Percentiles rank a stretch among this genome's conserved stretches.
phyloP scores from a whole-genome alignment of 805 yeast species.

The Hanseniaspora valbyensis region DNA sequence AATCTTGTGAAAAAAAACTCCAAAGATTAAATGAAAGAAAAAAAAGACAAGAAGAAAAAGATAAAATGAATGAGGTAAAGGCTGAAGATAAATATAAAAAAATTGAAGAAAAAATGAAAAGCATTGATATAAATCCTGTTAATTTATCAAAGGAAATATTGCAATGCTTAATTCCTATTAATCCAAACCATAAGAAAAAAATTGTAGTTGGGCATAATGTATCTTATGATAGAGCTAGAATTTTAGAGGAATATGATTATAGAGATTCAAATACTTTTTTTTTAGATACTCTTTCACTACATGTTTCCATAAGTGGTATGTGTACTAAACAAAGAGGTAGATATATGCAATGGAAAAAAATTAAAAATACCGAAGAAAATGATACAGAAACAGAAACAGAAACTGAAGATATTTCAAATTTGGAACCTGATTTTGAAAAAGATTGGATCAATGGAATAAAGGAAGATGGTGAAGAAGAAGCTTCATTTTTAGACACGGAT shows the following conservation, averaged over 20 bases:
- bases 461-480: conserved; percentile 20
- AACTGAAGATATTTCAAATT: conserved; percentile 22
- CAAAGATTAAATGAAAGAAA: not conserved
- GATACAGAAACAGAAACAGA: conserved; percentile 21
- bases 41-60: not conserved
- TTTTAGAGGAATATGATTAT: conserved; percentile 70
- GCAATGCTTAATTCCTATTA: conserved; percentile 69
- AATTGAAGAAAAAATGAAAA: not conserved
- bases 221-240: conserved; percentile 79
- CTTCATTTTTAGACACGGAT: conserved; percentile 37
- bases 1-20: not conserved
- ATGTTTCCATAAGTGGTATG: conserved; percentile 81
- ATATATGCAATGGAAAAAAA: conserved; percentile 43
- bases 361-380: conserved; percentile 28
- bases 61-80: not conserved
- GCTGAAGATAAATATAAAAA: not conserved
- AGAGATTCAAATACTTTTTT: conserved; percentile 60
- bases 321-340: conserved; percentile 80
- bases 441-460: conserved; percentile 19
- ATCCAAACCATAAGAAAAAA: conserved; percentile 38
- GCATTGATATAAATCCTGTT: not conserved
- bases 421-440: conserved; percentile 6
- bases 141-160: conserved; percentile 22
- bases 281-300: conserved; percentile 86
- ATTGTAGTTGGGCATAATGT: conserved; percentile 83